Percentiles rank a stretch among this genome's conserved stretches.
phyloP scores from a whole-genome alignment of 345 rosid genomes.

The Firmiana major region DNA sequence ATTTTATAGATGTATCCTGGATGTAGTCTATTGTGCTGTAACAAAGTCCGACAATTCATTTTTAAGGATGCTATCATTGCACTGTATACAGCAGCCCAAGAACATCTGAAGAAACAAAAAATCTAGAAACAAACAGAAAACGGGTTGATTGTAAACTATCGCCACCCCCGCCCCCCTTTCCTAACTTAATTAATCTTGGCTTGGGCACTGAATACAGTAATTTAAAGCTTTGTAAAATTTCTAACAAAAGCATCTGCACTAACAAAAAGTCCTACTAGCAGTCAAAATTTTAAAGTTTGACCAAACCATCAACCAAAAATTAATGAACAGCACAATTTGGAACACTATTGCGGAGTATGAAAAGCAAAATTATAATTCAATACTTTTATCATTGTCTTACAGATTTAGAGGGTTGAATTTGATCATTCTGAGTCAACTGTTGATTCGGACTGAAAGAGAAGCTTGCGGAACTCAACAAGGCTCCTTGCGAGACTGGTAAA shows the following conservation, averaged over 20 bases:
- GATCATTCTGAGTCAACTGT: background rate
- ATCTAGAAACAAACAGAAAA: background rate
- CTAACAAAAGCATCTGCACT: background rate
- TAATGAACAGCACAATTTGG: background rate
- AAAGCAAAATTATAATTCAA: background rate
- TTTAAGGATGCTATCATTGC: background rate
- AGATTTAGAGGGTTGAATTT: background rate
- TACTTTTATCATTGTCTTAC: background rate
- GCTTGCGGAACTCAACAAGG: background rate
- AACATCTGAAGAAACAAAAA: background rate
- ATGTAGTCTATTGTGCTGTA: background rate
- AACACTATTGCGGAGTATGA: no score
- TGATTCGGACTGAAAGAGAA: constrained; percentile 5
- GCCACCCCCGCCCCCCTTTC: background rate
- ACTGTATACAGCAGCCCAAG: background rate
- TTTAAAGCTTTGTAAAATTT: background rate
- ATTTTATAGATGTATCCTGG: background rate
- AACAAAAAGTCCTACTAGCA: background rate
- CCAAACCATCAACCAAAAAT: background rate
- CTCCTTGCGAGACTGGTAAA: constrained; percentile 1
- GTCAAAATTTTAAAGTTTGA: background rate
- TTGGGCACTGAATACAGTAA: no score
- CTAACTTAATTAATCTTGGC: background rate
- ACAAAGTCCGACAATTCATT: background rate
- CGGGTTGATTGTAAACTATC: background rate